Evolutionary conservation across 2,329 filamentous ascomycete species (phyloP).

Genomic region (Colletotrichum eremochloae): DNA sequence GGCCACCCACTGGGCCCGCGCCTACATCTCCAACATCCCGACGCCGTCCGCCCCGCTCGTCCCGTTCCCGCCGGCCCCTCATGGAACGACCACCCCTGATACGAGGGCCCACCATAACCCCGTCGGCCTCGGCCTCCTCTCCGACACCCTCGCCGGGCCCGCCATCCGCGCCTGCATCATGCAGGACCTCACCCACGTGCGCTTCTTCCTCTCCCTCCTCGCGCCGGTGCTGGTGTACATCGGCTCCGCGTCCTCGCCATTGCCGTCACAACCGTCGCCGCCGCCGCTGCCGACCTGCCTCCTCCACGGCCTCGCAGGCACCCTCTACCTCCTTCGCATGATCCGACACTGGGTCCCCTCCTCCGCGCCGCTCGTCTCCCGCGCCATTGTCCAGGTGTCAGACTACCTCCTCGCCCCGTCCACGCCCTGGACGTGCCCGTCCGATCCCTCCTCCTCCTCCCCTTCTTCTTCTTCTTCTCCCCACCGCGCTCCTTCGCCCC

Average conservation of each 20-base stretch:
- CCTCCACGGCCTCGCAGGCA: conserved; percentile 76
- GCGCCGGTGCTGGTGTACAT: conserved; percentile 50
- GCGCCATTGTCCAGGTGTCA: conserved; percentile 68
- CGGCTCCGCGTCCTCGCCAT: conserved; percentile 29
- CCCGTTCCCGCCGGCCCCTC: conserved; percentile 54
- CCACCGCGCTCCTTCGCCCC: too few species aligned
- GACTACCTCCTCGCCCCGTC: conserved; percentile 66
- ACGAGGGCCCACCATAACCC: too few species aligned
- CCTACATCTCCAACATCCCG: conserved; percentile 58
- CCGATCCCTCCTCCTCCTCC: too few species aligned
- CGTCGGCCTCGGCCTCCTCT: too few species aligned
- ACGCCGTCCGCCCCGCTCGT: neutral
- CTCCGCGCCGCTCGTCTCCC: conserved; percentile 62
- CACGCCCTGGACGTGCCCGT: neutral
- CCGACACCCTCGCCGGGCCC: conserved; percentile 55
- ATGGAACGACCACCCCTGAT: too few species aligned
- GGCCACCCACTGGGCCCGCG: conserved; percentile 60
- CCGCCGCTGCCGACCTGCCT: conserved; percentile 69
- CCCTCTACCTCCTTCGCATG: conserved; percentile 76
- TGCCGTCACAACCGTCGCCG: conserved; percentile 36
- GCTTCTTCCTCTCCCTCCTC: conserved; percentile 57
- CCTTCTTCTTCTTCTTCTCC: too few species aligned
- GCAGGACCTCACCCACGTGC: conserved; percentile 54
- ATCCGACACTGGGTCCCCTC: conserved; percentile 69
- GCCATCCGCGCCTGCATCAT: conserved; percentile 61